Evolutionary conservation across 805 yeast genomes (phyloP), one percentile per base, ranked within the genome.

Genomic region (Grigorovia jiainica): DNA sequence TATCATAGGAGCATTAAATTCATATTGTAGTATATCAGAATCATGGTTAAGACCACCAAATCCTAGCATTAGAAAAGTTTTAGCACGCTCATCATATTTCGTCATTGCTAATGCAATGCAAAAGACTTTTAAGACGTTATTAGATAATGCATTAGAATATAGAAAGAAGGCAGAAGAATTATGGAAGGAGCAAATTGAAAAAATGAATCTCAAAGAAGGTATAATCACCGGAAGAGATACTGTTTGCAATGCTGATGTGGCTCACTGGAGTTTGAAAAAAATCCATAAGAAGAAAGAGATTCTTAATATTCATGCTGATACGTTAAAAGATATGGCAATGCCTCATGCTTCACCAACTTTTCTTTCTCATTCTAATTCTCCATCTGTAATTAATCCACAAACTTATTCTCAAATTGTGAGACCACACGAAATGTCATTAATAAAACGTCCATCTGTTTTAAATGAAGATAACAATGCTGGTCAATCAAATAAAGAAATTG

Each of bases 111-210:
- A 38, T 30, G 47, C 51, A 7, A 43, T 47, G 44, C 47, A 41
- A 16, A 33, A 24, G 23, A 43, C 48, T 3, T 37, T 40, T 17
- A 41, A 48, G 25, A 43, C 43, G 13, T 47, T 51, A 8, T 18
- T 47, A 6, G 43, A 47, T n/a, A 49, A 44, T n/a, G 51, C 44
- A 3, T 25, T 51, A 24, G 49, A 47, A 23, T 44, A 45, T 24
- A 44, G 53, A 34, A 42, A 48, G 16, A 42, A 32, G 9, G 49
- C 51, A 2, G 54, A 51, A 32, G 42, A 33, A 13, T 34, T 43
- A 4, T 49, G 53, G 51, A 38, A 43, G 6, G 19, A 40, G 11
- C 47, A 39, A 27, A 13, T 41, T 9, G 32, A 32, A 16, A 19
- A 10, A 13, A 16, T 16, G 19, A 19, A 7, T 33, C 13, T 4